Conservation (phyloP, 192 early-diverging fungal genomes). For the Nowakowskiella sp. region DNA sequence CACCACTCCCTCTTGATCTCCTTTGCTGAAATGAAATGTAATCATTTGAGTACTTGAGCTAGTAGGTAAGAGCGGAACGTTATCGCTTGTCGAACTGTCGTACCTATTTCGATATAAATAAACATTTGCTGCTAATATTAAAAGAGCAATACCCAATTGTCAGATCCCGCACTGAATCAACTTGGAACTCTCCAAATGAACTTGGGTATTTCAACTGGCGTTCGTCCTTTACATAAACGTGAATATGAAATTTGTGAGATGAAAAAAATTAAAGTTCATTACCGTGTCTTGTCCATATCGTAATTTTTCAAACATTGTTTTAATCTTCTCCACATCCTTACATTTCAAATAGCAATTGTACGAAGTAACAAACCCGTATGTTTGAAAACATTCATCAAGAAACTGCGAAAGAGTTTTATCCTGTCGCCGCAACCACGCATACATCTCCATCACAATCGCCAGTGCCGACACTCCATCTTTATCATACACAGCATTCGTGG, state of each 20-base stretch:
- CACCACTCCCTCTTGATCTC: constrained; percentile 19
- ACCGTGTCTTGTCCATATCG: constrained; percentile 53
- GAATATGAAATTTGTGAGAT: not conserved
- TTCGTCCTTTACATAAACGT: constrained; percentile 12
- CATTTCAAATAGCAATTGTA: constrained; percentile 86
- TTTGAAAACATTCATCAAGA: constrained; percentile 64
- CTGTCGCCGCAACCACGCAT: constrained; percentile 37
- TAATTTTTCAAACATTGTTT: constrained; percentile 70
- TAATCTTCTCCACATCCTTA: constrained; percentile 60
- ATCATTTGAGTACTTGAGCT: constrained; percentile 82
- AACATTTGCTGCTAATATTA: constrained; percentile 1
- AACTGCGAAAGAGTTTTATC: constrained; percentile 56
- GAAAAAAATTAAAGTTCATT: not conserved
- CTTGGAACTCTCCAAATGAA: constrained; percentile 56
- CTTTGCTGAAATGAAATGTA: constrained; percentile 53
- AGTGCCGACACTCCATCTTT: constrained; percentile 89
- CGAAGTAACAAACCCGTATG: constrained; percentile 78
- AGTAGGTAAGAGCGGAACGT: constrained; percentile 61
- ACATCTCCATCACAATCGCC: constrained; percentile 67
- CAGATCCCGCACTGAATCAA: constrained; percentile 74
- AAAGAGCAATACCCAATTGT: constrained; percentile 61
- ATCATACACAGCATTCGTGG: constrained; percentile 68
- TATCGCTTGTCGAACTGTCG: constrained; percentile 15
- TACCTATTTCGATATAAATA: constrained; percentile 38
- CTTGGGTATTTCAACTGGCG: constrained; percentile 62